phyloP scores from a whole-genome alignment of 228 moss, liverwort and hornwort species.

The Sphagnum fallax region DNA sequence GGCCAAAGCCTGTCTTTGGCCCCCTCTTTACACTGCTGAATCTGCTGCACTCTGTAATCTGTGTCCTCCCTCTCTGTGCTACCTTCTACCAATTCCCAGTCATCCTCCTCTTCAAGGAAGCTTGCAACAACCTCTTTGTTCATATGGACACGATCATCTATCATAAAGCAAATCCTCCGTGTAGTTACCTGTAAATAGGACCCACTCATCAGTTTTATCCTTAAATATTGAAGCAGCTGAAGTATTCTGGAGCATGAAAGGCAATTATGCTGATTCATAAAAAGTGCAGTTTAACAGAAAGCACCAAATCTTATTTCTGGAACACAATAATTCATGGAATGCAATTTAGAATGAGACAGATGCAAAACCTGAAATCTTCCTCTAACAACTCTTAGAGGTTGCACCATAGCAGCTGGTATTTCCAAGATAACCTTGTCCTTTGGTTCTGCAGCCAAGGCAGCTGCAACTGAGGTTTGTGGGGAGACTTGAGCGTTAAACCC shows the following conservation, averaged over 20 bases:
- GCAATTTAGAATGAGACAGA: too few species aligned
- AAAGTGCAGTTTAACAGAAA: too few species aligned
- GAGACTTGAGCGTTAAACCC: constrained; percentile 13
- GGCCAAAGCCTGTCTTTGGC: constrained; percentile 89
- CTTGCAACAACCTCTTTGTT: constrained; percentile 64
- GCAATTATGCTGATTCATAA: too few species aligned
- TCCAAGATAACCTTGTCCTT: constrained; percentile 74
- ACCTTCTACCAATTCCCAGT: constrained; percentile 43
- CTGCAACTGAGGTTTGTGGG: constrained; percentile 15
- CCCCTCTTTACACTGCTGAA: constrained; percentile 64
- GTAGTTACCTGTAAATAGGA: constrained; percentile 56
- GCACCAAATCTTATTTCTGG: too few species aligned
- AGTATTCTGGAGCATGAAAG: too few species aligned
- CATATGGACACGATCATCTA: constrained; percentile 80
- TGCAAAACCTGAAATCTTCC: constrained; percentile 69
- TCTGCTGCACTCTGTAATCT: constrained; percentile 25
- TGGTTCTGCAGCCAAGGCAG: constrained; percentile 59
- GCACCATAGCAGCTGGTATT: constrained; percentile 76
- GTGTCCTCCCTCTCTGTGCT: constrained; percentile 13
- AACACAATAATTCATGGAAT: too few species aligned
- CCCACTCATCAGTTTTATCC: too few species aligned
- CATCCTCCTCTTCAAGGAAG: constrained; percentile 55
- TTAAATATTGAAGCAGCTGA: too few species aligned
- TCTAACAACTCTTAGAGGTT: constrained; percentile 55
- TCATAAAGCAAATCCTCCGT: constrained; percentile 82